Percentiles rank a stretch among this genome's conserved stretches.
Conservation (phyloP, 441 rosid genomes). For the Populus hybrid region DNA sequence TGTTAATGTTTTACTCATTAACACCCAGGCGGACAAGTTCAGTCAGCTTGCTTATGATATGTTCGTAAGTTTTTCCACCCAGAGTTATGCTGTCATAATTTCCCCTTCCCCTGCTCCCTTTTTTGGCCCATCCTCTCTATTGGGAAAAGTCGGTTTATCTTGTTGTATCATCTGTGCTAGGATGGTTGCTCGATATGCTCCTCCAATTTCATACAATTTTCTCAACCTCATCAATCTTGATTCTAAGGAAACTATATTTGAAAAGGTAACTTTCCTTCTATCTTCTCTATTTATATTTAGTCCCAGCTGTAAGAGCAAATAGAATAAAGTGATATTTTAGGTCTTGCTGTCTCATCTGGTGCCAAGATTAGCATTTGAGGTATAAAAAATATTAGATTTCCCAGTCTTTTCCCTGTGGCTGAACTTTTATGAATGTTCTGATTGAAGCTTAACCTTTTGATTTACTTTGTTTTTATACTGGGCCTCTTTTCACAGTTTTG, state of each 20-base stretch:
- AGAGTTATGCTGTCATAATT: constrained; percentile 9
- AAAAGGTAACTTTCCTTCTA: constrained; percentile 48
- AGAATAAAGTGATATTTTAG: constrained; percentile 1
- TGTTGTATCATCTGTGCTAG: constrained; percentile 33
- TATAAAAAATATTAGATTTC: neutral
- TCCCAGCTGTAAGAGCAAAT: constrained; percentile 7
- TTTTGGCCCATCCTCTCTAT: neutral
- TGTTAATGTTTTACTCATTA: constrained; percentile 97
- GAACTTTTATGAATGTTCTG: constrained; percentile 1
- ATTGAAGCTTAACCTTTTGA: neutral
- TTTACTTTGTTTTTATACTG: neutral
- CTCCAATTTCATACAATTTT: constrained; percentile 94
- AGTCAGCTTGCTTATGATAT: constrained; percentile 96
- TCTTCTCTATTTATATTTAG: neutral
- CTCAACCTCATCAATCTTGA: constrained; percentile 83
- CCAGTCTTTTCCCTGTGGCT: neutral
- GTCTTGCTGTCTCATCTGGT: constrained; percentile 2
- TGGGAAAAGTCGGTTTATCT: constrained; percentile 11
- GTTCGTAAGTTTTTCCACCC: constrained; percentile 69
- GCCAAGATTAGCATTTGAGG: neutral
- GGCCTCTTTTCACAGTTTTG: neutral
- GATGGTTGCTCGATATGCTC: constrained; percentile 99
- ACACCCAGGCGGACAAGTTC: constrained; percentile 97
- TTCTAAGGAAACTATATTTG: constrained; percentile 65
- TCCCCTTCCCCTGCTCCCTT: neutral